A percentile compares a stretch with the other conserved stretches of the same genome.
These are phyloP conservation scores for Solanum medicagineum DNA, from an alignment of 257 asterid species.

Conservation along the genomic window DNA sequence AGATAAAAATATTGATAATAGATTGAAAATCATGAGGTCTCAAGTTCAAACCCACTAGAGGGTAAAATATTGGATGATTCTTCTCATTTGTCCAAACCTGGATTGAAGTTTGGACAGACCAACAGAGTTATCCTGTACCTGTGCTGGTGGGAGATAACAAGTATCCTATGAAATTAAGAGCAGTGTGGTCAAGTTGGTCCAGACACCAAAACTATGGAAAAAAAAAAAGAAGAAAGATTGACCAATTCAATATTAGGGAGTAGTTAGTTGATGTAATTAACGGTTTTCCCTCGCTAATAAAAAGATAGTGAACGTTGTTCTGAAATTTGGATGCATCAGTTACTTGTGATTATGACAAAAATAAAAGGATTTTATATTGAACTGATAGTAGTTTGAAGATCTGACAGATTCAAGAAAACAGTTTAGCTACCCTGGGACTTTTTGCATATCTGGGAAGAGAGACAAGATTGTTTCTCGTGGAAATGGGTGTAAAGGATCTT, in stretches of 20 bases:
- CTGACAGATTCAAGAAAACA: constrained; percentile 40
- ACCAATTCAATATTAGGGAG: not conserved
- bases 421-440: constrained; percentile 58
- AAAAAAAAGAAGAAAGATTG: not conserved
- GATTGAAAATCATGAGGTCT: not conserved
- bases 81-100: not conserved
- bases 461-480: constrained; percentile 52
- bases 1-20: not conserved
- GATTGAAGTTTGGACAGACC: too few species aligned
- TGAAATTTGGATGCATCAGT: not conserved
- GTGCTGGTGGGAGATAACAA: not conserved
- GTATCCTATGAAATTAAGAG: not conserved
- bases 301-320: not conserved
- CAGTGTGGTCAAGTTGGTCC: not conserved
- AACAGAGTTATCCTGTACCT: not conserved
- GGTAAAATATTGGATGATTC: not conserved
- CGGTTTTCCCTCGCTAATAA: not conserved
- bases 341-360: not conserved
- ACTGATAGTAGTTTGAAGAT: constrained; percentile 1
- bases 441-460: constrained; percentile 77
- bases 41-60: not conserved
- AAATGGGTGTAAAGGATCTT: constrained; percentile 46
- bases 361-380: not conserved
- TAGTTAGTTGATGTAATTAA: not conserved
- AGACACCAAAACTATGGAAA: not conserved